phyloP scores from a whole-genome alignment of 1,284 basidiomycete genomes.

The Thelephora terrestris region DNA sequence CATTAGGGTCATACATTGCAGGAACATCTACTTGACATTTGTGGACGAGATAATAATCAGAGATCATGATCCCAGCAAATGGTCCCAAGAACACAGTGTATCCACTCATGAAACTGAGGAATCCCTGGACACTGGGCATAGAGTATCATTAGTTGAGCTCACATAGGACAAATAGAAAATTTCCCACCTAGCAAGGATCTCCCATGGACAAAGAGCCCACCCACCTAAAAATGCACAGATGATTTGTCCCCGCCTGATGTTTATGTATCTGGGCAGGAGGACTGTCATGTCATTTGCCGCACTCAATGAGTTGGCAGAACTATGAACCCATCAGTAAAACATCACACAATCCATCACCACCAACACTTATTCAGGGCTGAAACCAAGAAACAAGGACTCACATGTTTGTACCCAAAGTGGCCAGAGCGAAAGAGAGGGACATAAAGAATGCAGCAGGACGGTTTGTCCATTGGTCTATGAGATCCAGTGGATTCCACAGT shows the following conservation, averaged over 20 bases:
- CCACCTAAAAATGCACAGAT: slow-evolving; percentile 66
- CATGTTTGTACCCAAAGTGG: slow-evolving; percentile 58
- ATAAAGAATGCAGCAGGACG: slow-evolving; percentile 74
- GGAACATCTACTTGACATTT: slow-evolving; percentile 47
- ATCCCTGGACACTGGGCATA: slow-evolving; percentile 28
- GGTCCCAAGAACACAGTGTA: slow-evolving; percentile 60
- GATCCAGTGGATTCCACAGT: slow-evolving; percentile 37
- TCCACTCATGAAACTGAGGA: slow-evolving; percentile 44
- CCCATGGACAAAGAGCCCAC: slow-evolving; percentile 48
- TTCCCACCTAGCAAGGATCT: slow-evolving; percentile 49
- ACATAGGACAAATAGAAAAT: slow-evolving; percentile 34
- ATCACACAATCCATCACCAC: slow-evolving; percentile 49
- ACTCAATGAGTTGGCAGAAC: slow-evolving; percentile 66
- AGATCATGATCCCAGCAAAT: slow-evolving; percentile 54
- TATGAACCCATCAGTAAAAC: slow-evolving; percentile 43
- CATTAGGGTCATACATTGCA: slow-evolving; percentile 54
- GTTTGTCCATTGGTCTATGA: slow-evolving; percentile 65
- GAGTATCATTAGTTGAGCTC: slow-evolving; percentile 7
- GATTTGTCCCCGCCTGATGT: slow-evolving; percentile 66
- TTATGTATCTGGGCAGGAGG: slow-evolving; percentile 57
- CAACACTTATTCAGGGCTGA: slow-evolving; percentile 62
- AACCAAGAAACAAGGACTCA: slow-evolving; percentile 47
- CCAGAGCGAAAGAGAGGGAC: slow-evolving; percentile 51
- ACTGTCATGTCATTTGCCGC: slow-evolving; percentile 74
- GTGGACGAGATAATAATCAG: slow-evolving; percentile 56